Conservation (phyloP, 2,329 filamentous ascomycete genomes). For the Ceratocystiopsis minuta region DNA sequence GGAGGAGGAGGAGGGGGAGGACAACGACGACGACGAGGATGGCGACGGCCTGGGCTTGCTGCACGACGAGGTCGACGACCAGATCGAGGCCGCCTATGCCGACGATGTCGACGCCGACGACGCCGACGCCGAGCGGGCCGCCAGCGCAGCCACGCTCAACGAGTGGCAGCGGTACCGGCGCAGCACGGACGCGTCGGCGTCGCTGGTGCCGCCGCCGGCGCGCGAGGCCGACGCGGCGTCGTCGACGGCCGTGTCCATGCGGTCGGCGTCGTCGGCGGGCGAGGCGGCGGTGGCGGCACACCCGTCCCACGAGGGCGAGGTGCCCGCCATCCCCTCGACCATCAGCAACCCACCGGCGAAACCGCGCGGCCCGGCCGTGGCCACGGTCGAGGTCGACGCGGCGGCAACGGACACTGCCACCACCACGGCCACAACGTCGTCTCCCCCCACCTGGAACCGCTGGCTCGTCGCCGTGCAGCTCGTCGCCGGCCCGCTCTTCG, state of each 20-base stretch:
- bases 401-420: neutral
- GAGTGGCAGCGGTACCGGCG: slow-evolving; percentile 44
- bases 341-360: slow-evolving; percentile 1
- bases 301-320: neutral
- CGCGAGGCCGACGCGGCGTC: neutral
- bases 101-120: neutral
- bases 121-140: neutral
- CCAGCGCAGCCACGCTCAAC: too few species aligned
- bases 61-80: slow-evolving; percentile 12
- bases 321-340: slow-evolving; percentile 1
- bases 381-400: slow-evolving; percentile 6
- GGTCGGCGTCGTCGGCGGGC: neutral
- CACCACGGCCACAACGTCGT: too few species aligned
- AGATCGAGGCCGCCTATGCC: neutral
- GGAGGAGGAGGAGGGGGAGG: slow-evolving; percentile 28
- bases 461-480: slow-evolving; percentile 79
- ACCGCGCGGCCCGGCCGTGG: slow-evolving; percentile 8
- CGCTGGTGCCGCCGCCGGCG: neutral
- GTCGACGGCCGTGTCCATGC: slow-evolving; percentile 3
- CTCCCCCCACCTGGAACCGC: slow-evolving; percentile 48
- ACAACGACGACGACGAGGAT: slow-evolving; percentile 11
- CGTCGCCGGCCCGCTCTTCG: slow-evolving; percentile 73
- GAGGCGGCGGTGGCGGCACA: neutral
- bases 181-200: slow-evolving; percentile 16
- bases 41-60: slow-evolving; percentile 14